Evolutionary conservation across 164 flowering plant genomes (phyloP), one percentile per base, ranked within the genome.

Genomic region (Dillenia suffruticosa): DNA sequence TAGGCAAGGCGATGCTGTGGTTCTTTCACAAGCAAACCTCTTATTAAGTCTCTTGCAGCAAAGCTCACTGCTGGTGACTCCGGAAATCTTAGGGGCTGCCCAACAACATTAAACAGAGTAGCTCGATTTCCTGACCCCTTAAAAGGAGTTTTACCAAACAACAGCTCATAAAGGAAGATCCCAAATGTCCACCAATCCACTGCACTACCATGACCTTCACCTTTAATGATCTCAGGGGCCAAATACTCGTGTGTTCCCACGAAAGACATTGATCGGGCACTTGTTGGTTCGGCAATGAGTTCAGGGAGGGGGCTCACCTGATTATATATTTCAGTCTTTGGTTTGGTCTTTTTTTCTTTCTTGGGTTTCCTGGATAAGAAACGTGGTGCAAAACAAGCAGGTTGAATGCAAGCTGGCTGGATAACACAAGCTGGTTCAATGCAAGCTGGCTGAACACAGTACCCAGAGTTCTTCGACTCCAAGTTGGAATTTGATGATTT

Each of bases 131-230:
- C 96, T 44, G 79, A 70, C 3, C 98, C 98, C 69, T 85, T 86
- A 73, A 92, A 92, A 1, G 98, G 98, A 26, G 98, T 92, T 72
- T 70, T 82, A 49, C 98, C 98, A 60, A 81, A 92, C 68, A 89
- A 63, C 54, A 92, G 92, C 70, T 92, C 98, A 49, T 89, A 89
- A 0, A 92, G 85, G 54, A 92, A 92, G 57, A 92, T 82, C 67
- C 98, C 98, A 19, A 89, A 85, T 9, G 96, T 88, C 98, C 98
- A 92, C 98, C 98, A 92, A 70, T 92, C 98, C 10, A 89, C 98
- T 24, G 98, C 98, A 65, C 95, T 88, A 5, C 98, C 98, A 72
- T 92, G 98, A 26, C 96, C 96, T 67, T 89, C 96, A 43, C 96
- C 96, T 71, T 84, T 92, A 57, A 92, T 83, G 63, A 92, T 92